Percentiles rank a stretch among this genome's conserved stretches.
phyloP scores from a whole-genome alignment of 345 rosid genomes.

The Hevea brasiliensis region DNA sequence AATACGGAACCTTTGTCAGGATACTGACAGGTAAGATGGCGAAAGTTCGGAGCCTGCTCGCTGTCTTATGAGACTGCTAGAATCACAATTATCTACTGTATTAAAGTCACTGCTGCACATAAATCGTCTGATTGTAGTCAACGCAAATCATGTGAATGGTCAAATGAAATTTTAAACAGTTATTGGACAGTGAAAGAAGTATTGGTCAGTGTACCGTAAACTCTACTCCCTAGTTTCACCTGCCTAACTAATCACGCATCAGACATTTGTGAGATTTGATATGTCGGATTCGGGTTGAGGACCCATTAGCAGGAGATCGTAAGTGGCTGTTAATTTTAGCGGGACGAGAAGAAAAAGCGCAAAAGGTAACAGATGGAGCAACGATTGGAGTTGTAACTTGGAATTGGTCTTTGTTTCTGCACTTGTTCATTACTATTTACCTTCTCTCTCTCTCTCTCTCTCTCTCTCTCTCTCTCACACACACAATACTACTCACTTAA shows the following conservation, averaged over 20 bases:
- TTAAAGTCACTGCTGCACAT: not conserved
- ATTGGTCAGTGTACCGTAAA: not conserved
- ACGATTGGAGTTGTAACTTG: too few relatives aligned
- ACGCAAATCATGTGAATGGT: too few relatives aligned
- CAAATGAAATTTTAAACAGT: not conserved
- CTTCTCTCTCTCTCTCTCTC: too few relatives aligned
- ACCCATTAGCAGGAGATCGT: too few relatives aligned
- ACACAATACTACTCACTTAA: too few relatives aligned
- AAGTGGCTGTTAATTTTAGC: constrained; percentile 5
- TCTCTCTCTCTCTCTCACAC: too few relatives aligned
- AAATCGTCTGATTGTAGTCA: constrained; percentile 2
- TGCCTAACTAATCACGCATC: not conserved
- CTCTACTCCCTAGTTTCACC: not conserved
- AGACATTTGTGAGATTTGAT: not conserved
- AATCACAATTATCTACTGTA: not conserved
- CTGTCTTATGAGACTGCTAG: not conserved
- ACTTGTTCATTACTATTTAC: too few relatives aligned
- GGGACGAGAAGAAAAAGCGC: too few relatives aligned
- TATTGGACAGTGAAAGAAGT: constrained; percentile 7
- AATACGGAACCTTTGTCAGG: not conserved
- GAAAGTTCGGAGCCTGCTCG: constrained; percentile 9
- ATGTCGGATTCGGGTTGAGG: too few relatives aligned
- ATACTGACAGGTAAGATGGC: constrained; percentile 21
- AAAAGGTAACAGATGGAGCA: too few relatives aligned
- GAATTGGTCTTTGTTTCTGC: too few relatives aligned